These are phyloP conservation scores for Balakata baccata DNA, from an alignment of 345 rosid genomes.

Conservation along the genomic window DNA sequence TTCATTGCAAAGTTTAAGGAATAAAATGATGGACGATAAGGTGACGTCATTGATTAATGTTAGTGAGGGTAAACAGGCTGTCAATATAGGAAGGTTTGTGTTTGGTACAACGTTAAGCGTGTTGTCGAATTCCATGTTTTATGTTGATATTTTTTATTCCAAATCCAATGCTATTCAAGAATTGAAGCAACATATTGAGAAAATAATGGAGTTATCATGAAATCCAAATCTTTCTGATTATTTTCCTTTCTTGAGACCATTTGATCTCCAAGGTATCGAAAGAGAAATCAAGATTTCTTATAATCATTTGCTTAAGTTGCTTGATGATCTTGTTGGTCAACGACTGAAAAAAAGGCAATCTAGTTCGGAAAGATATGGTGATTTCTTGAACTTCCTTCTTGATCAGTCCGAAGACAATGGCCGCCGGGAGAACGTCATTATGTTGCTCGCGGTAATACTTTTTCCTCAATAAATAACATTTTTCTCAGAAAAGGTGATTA, in stretches of 20 bases:
- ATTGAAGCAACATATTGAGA: neutral
- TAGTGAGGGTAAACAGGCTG: neutral
- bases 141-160: neutral
- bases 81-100: neutral
- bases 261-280: neutral
- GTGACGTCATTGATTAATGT: neutral
- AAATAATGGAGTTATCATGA: neutral
- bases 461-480: too few species aligned
- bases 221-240: neutral
- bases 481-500: too few species aligned
- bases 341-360: neutral
- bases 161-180: neutral
- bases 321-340: neutral
- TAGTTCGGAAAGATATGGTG: neutral
- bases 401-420: neutral
- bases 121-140: neutral
- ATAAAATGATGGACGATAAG: neutral
- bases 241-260: neutral
- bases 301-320: neutral
- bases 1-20: slow-evolving; percentile 13
- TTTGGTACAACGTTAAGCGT: neutral
- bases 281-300: neutral
- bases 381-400: neutral
- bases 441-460: neutral
- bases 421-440: neutral